These are phyloP conservation scores for Sanghuangporus sanghuang DNA, from an alignment of 1,284 basidiomycete species.

Conservation along the genomic window DNA sequence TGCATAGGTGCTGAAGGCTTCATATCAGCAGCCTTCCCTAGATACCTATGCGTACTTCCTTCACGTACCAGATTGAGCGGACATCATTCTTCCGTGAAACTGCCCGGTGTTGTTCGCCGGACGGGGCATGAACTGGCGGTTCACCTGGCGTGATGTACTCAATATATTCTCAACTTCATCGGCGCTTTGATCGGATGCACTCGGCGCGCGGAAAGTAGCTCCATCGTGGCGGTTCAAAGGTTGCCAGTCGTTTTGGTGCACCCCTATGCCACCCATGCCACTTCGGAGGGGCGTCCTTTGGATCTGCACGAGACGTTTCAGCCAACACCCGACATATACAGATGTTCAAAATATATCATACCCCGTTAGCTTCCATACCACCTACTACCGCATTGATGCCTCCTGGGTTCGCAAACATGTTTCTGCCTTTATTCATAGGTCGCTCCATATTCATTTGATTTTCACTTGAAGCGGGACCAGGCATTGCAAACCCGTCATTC, in stretches of 20 bases:
- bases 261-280: background rate
- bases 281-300: slow-evolving; percentile 19
- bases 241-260: slow-evolving; percentile 16
- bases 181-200: slow-evolving; percentile 54
- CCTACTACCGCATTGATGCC: slow-evolving; percentile 50
- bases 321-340: background rate
- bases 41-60: background rate
- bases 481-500: slow-evolving; percentile 12
- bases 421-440: slow-evolving; percentile 19
- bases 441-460: slow-evolving; percentile 17
- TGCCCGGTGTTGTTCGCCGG: slow-evolving; percentile 5
- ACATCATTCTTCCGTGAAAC: slow-evolving; percentile 10
- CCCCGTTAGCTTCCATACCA: slow-evolving; percentile 67
- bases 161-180: slow-evolving; percentile 67
- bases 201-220: slow-evolving; percentile 6
- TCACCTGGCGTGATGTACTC: slow-evolving; percentile 23
- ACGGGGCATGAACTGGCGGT: slow-evolving; percentile 13
- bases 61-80: slow-evolving; percentile 1
- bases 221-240: slow-evolving; percentile 4
- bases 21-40: background rate
- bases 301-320: background rate
- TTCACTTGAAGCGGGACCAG: slow-evolving; percentile 17
- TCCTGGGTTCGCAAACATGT: slow-evolving; percentile 20
- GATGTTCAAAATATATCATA: slow-evolving; percentile 26
- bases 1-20: background rate